phyloP scores from a whole-genome alignment of 2,329 filamentous ascomycete genomes.

The Trichoderma breve region DNA sequence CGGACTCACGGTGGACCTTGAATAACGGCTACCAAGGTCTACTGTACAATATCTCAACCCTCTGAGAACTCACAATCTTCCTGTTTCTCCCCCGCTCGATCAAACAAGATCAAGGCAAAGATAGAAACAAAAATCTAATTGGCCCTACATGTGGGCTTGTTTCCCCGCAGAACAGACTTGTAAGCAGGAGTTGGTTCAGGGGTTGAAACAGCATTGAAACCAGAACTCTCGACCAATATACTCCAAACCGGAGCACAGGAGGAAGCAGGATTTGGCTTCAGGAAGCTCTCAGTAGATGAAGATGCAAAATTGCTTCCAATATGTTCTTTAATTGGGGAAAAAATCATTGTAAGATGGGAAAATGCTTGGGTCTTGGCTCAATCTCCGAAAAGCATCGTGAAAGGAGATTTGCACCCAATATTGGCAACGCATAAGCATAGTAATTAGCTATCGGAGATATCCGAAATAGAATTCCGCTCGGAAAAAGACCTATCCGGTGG shows the following conservation, averaged over 20 bases:
- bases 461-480: neutral
- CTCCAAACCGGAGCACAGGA: neutral
- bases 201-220: constrained; percentile 5
- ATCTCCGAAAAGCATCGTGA: neutral
- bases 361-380: neutral
- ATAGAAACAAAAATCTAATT: neutral
- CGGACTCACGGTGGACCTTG: constrained; percentile 1
- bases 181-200: constrained; percentile 11
- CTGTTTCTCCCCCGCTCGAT: neutral
- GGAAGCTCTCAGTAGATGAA: neutral
- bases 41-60: neutral
- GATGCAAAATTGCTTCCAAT: neutral
- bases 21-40: neutral
- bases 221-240: neutral
- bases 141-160: neutral
- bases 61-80: neutral
- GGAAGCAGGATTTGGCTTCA: neutral
- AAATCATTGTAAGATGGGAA: neutral
- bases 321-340: neutral
- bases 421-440: neutral
- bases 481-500: neutral
- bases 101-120: neutral
- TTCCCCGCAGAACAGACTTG: neutral
- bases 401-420: neutral
- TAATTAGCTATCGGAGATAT: constrained; percentile 15